Conservation (phyloP, 805 yeast species). For the Cyberlindnera xylosilytica region DNA sequence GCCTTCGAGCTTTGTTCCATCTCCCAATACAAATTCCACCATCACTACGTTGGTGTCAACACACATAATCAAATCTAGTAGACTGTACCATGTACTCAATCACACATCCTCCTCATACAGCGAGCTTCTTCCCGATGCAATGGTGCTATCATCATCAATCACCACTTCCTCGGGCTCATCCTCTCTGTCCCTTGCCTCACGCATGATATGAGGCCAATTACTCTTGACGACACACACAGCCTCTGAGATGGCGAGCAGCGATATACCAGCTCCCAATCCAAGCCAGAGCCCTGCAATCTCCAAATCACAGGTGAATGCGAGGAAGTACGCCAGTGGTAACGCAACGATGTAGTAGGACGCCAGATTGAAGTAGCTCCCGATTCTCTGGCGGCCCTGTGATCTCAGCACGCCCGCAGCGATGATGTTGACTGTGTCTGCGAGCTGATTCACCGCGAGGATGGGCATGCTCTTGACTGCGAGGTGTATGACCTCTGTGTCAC, state of each 20-base stretch:
- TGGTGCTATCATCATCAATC: conserved; percentile 26
- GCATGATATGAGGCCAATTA: conserved; percentile 50
- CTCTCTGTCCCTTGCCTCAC: conserved; percentile 29
- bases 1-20: too few species aligned
- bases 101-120: conserved; percentile 6
- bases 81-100: too few species aligned
- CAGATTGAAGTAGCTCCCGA: conserved; percentile 69
- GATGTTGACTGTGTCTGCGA: conserved; percentile 68
- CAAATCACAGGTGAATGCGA: conserved; percentile 49
- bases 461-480: conserved; percentile 59
- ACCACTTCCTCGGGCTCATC: conserved; percentile 27
- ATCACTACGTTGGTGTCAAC: too few species aligned
- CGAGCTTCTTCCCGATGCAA: conserved; percentile 15
- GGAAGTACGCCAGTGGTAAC: conserved; percentile 58
- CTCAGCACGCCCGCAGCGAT: conserved; percentile 71
- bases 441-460: conserved; percentile 59
- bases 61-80: too few species aligned
- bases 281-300: conserved; percentile 69
- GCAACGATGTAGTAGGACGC: conserved; percentile 71
- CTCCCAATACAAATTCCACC: too few species aligned
- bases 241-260: conserved; percentile 50
- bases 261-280: conserved; percentile 65
- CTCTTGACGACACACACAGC: conserved; percentile 43
- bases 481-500: conserved; percentile 53
- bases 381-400: conserved; percentile 71